phyloP scores from a whole-genome alignment of 148 eudicot species.

The Gaultheria prostrata region DNA sequence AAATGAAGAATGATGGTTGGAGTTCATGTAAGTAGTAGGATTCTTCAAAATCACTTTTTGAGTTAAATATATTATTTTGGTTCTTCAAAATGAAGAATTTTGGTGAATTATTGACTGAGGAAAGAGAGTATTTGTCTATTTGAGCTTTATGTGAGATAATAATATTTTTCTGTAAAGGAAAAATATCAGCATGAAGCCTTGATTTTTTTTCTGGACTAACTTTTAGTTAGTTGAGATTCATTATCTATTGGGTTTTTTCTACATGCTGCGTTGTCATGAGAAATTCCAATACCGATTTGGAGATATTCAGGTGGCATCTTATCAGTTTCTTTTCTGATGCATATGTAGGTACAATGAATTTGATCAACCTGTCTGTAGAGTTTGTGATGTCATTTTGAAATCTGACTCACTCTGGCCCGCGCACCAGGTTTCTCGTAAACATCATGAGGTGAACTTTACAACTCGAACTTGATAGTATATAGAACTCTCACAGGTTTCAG shows the following conservation, averaged over 20 bases:
- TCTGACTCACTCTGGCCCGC: conserved; percentile 83
- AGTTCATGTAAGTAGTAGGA: too few relatives aligned
- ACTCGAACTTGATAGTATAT: neutral
- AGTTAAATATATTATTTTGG: too few relatives aligned
- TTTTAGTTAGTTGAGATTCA: neutral
- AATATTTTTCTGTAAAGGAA: neutral
- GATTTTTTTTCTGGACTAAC: neutral
- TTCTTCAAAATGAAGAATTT: too few relatives aligned
- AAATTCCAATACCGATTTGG: neutral
- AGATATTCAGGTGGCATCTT: neutral
- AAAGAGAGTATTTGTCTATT: neutral
- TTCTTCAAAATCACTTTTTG: too few relatives aligned
- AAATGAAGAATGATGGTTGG: too few relatives aligned
- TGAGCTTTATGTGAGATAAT: neutral
- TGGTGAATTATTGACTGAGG: neutral
- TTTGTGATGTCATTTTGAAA: conserved; percentile 71
- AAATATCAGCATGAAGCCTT: neutral
- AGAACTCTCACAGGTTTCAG: neutral
- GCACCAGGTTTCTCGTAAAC: conserved; percentile 88
- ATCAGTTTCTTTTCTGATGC: conserved; percentile 6
- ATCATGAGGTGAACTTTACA: conserved; percentile 66
- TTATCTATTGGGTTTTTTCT: neutral
- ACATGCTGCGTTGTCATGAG: neutral
- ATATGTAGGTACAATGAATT: conserved; percentile 77
- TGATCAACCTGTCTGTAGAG: conserved; percentile 87